These are phyloP conservation scores for Mycosphaerella sp. DNA, from an alignment of 2,329 filamentous ascomycete species.

Conservation along the genomic window DNA sequence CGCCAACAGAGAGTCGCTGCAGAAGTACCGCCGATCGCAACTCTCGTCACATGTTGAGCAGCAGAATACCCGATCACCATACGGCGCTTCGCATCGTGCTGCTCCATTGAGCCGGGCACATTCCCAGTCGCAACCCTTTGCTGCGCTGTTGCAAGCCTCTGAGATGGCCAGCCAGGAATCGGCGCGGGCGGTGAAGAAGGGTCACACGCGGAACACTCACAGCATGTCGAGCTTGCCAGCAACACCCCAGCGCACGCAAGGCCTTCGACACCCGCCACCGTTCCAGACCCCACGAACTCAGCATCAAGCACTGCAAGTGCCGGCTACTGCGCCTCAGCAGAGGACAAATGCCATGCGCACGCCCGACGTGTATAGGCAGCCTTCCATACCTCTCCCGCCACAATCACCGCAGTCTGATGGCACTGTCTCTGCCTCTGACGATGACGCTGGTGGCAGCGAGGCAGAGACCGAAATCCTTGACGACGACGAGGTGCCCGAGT, in stretches of 20 bases:
- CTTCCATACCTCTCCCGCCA: slow-evolving; percentile 19
- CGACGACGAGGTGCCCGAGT: slow-evolving; percentile 60
- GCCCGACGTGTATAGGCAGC: slow-evolving; percentile 25
- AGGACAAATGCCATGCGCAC: slow-evolving; percentile 38
- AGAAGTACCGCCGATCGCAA: slow-evolving; percentile 62
- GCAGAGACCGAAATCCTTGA: slow-evolving; percentile 57
- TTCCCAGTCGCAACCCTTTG: slow-evolving; percentile 49
- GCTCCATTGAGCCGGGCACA: slow-evolving; percentile 44
- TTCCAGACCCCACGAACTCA: slow-evolving; percentile 27
- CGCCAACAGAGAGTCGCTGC: slow-evolving; percentile 81
- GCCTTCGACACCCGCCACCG: slow-evolving; percentile 48
- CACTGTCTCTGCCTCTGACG: slow-evolving; percentile 68
- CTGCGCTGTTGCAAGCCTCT: slow-evolving; percentile 64
- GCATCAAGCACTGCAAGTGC: slow-evolving; percentile 22
- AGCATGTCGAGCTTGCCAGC: slow-evolving; percentile 78
- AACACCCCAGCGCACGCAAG: slow-evolving; percentile 56
- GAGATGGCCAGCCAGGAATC: slow-evolving; percentile 70
- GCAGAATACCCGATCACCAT: slow-evolving; percentile 42
- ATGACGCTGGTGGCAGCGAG: slow-evolving; percentile 35
- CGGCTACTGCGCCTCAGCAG: slow-evolving; percentile 50
- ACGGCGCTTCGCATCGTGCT: slow-evolving; percentile 35
- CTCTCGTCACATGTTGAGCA: slow-evolving; percentile 18
- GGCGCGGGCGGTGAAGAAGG: slow-evolving; percentile 38
- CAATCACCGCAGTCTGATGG: slow-evolving; percentile 41
- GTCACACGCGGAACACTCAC: slow-evolving; percentile 69